These are phyloP conservation scores for Xylariaceae sp. DNA, from an alignment of 2,329 filamentous ascomycete species.

Conservation along the genomic window DNA sequence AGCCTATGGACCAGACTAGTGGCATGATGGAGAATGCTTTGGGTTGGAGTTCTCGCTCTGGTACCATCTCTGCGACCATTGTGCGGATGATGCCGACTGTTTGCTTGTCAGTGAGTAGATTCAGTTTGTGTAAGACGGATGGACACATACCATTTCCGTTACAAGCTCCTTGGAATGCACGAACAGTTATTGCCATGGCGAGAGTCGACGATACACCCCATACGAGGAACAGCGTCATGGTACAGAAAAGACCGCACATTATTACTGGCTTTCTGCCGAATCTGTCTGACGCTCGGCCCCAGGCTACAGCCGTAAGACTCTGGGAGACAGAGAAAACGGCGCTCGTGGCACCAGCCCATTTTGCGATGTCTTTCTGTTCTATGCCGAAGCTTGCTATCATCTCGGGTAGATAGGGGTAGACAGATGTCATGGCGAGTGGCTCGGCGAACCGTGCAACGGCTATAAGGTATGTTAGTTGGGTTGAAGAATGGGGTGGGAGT, in stretches of 20 bases:
- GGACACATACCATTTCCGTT: conserved; percentile 71
- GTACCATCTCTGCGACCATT: conserved; percentile 89
- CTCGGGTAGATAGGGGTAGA: conserved; percentile 69
- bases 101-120: conserved; percentile 17
- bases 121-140: background rate
- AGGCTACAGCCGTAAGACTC: conserved; percentile 66
- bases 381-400: conserved; percentile 81
- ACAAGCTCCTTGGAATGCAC: conserved; percentile 74
- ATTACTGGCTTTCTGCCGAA: conserved; percentile 78
- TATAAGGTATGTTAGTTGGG: conserved; percentile 28
- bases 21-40: conserved; percentile 92
- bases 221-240: conserved; percentile 74
- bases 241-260: conserved; percentile 67
- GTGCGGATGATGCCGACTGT: conserved; percentile 84
- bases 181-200: conserved; percentile 72
- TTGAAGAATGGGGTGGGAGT: conserved; percentile 12
- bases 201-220: conserved; percentile 83
- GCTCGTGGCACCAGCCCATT: conserved; percentile 74
- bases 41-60: conserved; percentile 80
- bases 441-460: conserved; percentile 77
- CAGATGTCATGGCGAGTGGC: conserved; percentile 67
- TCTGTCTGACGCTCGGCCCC: conserved; percentile 72
- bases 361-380: conserved; percentile 66
- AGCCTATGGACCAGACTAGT: conserved; percentile 80
- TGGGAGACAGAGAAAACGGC: conserved; percentile 70